Conservation (phyloP, 2,329 filamentous ascomycete species). For the Aspergillus candidus region DNA sequence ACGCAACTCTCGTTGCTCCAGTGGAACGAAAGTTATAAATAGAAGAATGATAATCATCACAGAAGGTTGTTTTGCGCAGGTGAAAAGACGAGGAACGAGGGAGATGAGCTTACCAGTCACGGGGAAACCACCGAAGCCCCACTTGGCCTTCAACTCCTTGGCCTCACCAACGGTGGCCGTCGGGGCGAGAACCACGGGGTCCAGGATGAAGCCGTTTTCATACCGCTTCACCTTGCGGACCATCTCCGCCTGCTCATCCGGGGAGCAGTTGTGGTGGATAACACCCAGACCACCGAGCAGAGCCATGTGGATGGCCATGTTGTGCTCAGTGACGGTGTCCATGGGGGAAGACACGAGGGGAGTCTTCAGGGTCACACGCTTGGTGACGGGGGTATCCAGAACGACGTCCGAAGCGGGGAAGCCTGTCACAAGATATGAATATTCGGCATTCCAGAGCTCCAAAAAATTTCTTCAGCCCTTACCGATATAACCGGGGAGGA, state of each 20-base stretch:
- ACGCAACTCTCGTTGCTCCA: constrained; percentile 79
- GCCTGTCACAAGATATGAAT: constrained; percentile 43
- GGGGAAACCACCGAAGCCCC: constrained; percentile 97
- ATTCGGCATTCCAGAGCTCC: constrained; percentile 9
- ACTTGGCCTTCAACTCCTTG: constrained; percentile 89
- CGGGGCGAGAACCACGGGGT: constrained; percentile 85
- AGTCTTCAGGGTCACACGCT: constrained; percentile 91
- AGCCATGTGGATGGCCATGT: constrained; percentile 92
- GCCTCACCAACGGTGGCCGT: constrained; percentile 86
- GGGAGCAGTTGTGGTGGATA: constrained; percentile 99
- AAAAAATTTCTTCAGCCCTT: constrained; percentile 21
- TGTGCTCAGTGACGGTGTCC: constrained; percentile 98
- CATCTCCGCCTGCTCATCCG: constrained; percentile 96
- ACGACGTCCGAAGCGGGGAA: constrained; percentile 86
- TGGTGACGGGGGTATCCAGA: constrained; percentile 88
- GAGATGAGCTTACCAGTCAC: constrained; percentile 75
- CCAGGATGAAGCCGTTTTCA: constrained; percentile 97
- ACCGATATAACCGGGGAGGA: constrained; percentile 95
- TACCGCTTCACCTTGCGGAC: constrained; percentile 98
- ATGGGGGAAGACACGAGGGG: constrained; percentile 97
- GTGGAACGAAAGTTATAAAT: constrained; percentile 99
- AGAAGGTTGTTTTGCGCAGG: constrained; percentile 15
- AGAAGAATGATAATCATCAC: constrained; percentile 67
- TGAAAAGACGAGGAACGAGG: constrained; percentile 13
- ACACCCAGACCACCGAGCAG: constrained; percentile 60